Evolutionary conservation across 345 rosid species (phyloP).

Genomic region (Xanthoceras sorbifolium): DNA sequence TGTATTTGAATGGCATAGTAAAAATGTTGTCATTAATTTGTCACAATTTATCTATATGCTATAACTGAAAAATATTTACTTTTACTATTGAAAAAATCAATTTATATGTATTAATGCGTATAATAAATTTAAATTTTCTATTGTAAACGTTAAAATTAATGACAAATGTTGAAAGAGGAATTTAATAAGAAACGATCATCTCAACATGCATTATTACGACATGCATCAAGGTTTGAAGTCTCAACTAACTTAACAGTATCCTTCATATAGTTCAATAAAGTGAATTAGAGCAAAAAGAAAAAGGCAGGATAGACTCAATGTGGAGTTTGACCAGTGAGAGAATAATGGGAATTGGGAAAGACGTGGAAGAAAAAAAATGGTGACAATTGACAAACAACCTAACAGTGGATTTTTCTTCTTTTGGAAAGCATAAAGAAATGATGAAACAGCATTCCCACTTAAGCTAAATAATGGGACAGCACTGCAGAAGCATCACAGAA

Average conservation of each 20-base stretch:
- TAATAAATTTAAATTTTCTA: no score
- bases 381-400: not conserved
- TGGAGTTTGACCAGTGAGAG: not conserved
- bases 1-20: no score
- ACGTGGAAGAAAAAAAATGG: not conserved
- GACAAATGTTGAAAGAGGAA: no score
- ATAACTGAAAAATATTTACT: no score
- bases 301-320: not conserved
- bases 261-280: not conserved
- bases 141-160: no score
- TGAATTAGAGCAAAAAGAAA: not conserved
- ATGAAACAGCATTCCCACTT: not conserved
- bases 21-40: no score
- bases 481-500: no score
- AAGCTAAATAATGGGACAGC: not conserved
- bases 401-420: not conserved
- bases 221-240: not conserved
- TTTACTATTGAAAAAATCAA: no score
- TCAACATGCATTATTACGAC: no score
- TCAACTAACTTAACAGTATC: not conserved
- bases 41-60: no score
- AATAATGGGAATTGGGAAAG: not conserved
- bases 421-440: not conserved
- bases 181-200: no score
- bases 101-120: no score